Evolutionary conservation across 164 flowering plant genomes (phyloP), one percentile per base, ranked within the genome.

Genomic region (Macadamia integrifolia): DNA sequence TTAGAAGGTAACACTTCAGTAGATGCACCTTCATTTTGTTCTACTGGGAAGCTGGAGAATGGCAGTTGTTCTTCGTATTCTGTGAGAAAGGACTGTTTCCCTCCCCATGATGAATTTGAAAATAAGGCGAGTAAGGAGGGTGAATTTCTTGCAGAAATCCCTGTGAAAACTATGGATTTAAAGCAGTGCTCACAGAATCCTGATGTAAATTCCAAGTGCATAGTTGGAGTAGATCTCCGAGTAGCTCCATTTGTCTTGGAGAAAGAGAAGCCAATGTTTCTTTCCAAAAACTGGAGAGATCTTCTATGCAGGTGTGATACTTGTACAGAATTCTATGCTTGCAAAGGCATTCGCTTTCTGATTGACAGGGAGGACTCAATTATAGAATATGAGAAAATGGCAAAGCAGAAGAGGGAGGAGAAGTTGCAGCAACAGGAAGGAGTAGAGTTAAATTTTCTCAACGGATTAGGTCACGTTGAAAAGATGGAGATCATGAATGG

Each of bases 401-500:
- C 87, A 30, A 87, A 84, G 76, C 80, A 78, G 82, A 95, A 85
- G 77, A 89, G 99, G 82, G 86, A 84, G 72, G 94, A 92, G 75
- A 92, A 90, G 66, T 66, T 89, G 82, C 88, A 90, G 80, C 82
- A 89, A 72, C 87, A 81, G 69, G 94, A 91, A 74, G 91, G 90
- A 40, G 87, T 67, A 40, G 91, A 85, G 71, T 55, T 77, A 65
- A 83, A 73, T 61, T 81, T 92, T 68, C 80, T 95, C 15, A 80
- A 87, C 65, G 88, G 86, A 17, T 82, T 95, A 55, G 96, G 89
- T 23, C 99, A 90, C 78, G 94, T 88, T 8, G 87, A 79, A 77
- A 90, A 95, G 74, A 82, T 95, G 68, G 98, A 95, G 82, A 68
- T 95, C 70, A 76, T 95, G 69, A 85, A 71, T 82, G 99, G 98